Evolutionary conservation across 257 asterid species (phyloP).

Genomic region (Salvia hispanica): DNA sequence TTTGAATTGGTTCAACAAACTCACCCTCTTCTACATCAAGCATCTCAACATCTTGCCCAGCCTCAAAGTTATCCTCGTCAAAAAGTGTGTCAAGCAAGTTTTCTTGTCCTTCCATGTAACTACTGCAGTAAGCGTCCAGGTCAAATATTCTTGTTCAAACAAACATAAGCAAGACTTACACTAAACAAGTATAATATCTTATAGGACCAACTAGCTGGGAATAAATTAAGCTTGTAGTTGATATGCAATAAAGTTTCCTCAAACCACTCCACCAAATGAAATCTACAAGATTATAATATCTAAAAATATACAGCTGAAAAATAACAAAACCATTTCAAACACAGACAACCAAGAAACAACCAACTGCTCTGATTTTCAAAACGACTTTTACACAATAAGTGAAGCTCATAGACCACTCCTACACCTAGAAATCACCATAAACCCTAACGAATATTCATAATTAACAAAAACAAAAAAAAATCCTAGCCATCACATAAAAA

Average conservation of each 20-base stretch:
- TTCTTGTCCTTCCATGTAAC: constrained; percentile 61
- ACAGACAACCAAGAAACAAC: background rate
- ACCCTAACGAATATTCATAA: background rate
- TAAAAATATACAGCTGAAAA: background rate
- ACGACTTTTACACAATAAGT: background rate
- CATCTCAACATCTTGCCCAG: constrained; percentile 74
- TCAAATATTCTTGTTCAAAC: constrained; percentile 25
- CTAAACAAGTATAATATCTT: background rate
- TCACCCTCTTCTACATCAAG: constrained; percentile 85
- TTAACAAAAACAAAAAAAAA: background rate
- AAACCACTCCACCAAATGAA: constrained; percentile 7
- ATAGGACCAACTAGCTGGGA: background rate
- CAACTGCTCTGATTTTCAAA: background rate
- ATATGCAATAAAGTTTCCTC: background rate
- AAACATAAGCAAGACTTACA: background rate
- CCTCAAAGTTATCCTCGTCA: constrained; percentile 56
- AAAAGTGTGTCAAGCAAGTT: constrained; percentile 55
- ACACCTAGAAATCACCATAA: background rate
- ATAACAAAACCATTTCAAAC: background rate
- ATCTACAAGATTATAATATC: background rate
- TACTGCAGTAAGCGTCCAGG: constrained; percentile 23
- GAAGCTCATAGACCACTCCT: background rate
- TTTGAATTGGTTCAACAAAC: constrained; percentile 46
- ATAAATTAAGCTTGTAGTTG: background rate
- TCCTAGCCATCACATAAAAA: background rate